Conservation (phyloP, 257 asterid species). For the Penstemon newberryi region DNA sequence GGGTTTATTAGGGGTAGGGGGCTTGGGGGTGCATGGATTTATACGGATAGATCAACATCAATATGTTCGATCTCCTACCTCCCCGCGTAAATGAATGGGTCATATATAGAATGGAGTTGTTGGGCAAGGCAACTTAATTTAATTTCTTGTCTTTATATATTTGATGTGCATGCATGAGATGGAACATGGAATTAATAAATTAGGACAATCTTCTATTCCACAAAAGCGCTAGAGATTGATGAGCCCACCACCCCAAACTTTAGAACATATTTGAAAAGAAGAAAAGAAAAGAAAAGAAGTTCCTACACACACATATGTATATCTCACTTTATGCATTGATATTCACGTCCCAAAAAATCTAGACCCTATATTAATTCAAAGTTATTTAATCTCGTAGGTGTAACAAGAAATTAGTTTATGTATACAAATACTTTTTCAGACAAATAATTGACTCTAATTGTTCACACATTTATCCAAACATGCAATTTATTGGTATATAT, state of each 20-base stretch:
- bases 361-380: neutral
- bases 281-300: neutral
- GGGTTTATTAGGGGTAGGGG: too few relatives aligned
- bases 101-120: neutral
- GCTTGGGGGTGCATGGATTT: too few relatives aligned
- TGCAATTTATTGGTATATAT: too few relatives aligned
- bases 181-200: neutral
- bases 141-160: constrained; percentile 4
- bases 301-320: too few relatives aligned
- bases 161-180: neutral
- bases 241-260: constrained; percentile 3
- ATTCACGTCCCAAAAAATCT: neutral
- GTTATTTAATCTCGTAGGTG: neutral
- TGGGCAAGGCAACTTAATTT: constrained; percentile 4
- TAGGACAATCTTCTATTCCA: constrained; percentile 26
- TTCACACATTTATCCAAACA: too few relatives aligned
- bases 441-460: too few relatives aligned
- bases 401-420: too few relatives aligned
- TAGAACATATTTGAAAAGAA: neutral
- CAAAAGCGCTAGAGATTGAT: constrained; percentile 22
- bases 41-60: neutral
- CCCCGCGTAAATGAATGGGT: neutral
- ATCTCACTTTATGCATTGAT: constrained; percentile 15
- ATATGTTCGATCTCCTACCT: constrained; percentile 3
- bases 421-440: too few relatives aligned